Evolutionary conservation across 2,329 filamentous ascomycete genomes (phyloP).

Genomic region (Chrysoporthe austroafricana): DNA sequence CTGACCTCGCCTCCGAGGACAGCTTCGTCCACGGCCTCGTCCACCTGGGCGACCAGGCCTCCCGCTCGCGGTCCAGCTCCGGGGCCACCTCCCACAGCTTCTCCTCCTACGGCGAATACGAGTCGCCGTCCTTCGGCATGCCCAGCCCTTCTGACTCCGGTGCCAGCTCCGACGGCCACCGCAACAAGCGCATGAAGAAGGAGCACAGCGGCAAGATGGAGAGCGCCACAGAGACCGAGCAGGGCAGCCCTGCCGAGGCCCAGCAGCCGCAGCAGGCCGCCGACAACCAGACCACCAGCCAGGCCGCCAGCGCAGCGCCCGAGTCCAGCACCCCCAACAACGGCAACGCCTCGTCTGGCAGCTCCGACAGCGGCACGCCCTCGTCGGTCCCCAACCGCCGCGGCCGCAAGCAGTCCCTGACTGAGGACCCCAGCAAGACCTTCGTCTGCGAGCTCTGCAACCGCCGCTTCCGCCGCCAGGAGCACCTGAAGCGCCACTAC

Average conservation of each 20-base stretch:
- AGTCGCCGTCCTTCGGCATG: slow-evolving; percentile 69
- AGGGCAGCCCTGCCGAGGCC: slow-evolving; percentile 32
- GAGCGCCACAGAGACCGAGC: slow-evolving; percentile 40
- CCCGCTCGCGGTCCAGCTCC: slow-evolving; percentile 71
- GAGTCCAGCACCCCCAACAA: slow-evolving; percentile 38
- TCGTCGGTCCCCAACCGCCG: slow-evolving; percentile 76
- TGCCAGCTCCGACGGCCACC: slow-evolving; percentile 52
- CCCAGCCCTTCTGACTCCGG: slow-evolving; percentile 65
- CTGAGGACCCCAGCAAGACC: slow-evolving; percentile 97
- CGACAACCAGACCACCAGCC: slow-evolving; percentile 35
- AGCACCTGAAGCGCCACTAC: slow-evolving; percentile 98
- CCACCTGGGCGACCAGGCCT: slow-evolving; percentile 65
- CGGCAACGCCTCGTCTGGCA: slow-evolving; percentile 42
- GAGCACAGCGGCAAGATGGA: slow-evolving; percentile 53
- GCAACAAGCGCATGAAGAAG: slow-evolving; percentile 63
- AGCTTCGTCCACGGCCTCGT: slow-evolving; percentile 78
- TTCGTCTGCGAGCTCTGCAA: slow-evolving; percentile 97
- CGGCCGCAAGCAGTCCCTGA: slow-evolving; percentile 96
- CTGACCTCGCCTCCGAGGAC: slow-evolving; percentile 89
- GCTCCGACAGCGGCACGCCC: slow-evolving; percentile 44
- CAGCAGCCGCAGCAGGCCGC: slow-evolving; percentile 43
- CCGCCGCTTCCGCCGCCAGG: slow-evolving; percentile 95
- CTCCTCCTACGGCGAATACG: slow-evolving; percentile 31
- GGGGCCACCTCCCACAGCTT: slow-evolving; percentile 71
- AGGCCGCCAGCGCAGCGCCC: slow-evolving; percentile 37